Percentiles rank a stretch among this genome's conserved stretches.
Evolutionary conservation across 2,329 filamentous ascomycete species (phyloP).

Genomic region (Zopfia rhizophila): DNA sequence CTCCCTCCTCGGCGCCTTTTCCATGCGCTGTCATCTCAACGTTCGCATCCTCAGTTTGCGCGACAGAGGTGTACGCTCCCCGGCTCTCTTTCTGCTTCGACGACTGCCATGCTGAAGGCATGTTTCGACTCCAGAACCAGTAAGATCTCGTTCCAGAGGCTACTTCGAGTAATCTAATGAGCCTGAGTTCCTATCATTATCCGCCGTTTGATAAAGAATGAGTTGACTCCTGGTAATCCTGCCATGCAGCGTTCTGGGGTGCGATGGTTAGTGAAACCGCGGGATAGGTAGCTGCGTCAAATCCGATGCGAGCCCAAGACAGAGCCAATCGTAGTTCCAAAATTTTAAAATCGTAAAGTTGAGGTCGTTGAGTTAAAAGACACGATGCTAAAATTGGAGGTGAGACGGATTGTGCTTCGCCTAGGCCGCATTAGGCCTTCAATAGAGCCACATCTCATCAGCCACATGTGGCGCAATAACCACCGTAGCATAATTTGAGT

Average conservation of each 20-base stretch:
- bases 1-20: slow-evolving; percentile 22
- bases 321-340: too few relatives aligned
- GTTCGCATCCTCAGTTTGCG: slow-evolving; percentile 39
- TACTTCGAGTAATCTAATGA: slow-evolving; percentile 9
- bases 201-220: not conserved
- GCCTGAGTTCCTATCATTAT: slow-evolving; percentile 19
- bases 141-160: too few relatives aligned
- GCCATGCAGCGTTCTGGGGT: slow-evolving; percentile 6
- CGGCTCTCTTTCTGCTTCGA: slow-evolving; percentile 22
- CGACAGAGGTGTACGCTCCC: slow-evolving; percentile 44
- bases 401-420: slow-evolving; percentile 15
- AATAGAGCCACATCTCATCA: too few relatives aligned
- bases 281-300: too few relatives aligned
- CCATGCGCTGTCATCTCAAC: slow-evolving; percentile 28
- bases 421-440: slow-evolving; percentile 5
- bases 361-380: slow-evolving; percentile 23
- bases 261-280: too few relatives aligned
- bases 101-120: slow-evolving; percentile 35
- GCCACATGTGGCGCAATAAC: slow-evolving; percentile 5
- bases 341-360: not conserved
- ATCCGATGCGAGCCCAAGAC: too few relatives aligned
- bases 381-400: slow-evolving; percentile 20
- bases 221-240: not conserved
- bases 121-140: too few relatives aligned
- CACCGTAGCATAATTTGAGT: too few relatives aligned